Conservation (phyloP, 805 yeast species). For the Sugiyamaella floridensis region DNA sequence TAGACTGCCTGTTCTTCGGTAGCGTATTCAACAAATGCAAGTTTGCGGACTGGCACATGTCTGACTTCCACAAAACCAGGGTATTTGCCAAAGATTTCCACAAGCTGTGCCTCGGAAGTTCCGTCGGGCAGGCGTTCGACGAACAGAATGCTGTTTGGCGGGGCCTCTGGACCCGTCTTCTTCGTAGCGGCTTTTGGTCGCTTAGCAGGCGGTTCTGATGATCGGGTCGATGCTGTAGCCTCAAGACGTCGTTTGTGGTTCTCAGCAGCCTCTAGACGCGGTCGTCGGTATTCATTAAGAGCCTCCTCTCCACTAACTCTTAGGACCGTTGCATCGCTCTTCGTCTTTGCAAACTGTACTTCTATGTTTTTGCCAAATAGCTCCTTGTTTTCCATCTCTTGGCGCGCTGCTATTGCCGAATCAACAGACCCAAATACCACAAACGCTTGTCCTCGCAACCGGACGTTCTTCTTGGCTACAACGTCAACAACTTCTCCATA, state of each 20-base stretch:
- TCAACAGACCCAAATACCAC: slow-evolving; percentile 44
- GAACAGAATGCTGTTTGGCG: slow-evolving; percentile 66
- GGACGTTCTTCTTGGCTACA: slow-evolving; percentile 52
- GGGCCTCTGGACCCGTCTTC: slow-evolving; percentile 24
- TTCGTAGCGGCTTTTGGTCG: slow-evolving; percentile 3
- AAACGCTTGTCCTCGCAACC: slow-evolving; percentile 78
- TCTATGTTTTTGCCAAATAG: slow-evolving; percentile 45
- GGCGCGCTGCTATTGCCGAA: slow-evolving; percentile 42
- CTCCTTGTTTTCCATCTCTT: slow-evolving; percentile 35
- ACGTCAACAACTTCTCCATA: slow-evolving; percentile 47
- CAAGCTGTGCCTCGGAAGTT: slow-evolving; percentile 37
- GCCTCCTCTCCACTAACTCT: slow-evolving; percentile 26
- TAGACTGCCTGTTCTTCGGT: slow-evolving; percentile 44
- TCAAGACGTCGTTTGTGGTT: background rate
- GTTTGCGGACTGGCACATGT: slow-evolving; percentile 54
- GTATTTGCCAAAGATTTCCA: slow-evolving; percentile 40
- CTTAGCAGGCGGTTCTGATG: slow-evolving; percentile 1
- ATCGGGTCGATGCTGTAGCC: background rate
- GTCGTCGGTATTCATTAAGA: slow-evolving; percentile 20
- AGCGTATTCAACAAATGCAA: slow-evolving; percentile 79
- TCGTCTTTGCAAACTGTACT: slow-evolving; percentile 41
- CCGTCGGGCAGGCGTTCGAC: slow-evolving; percentile 55
- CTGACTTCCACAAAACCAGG: slow-evolving; percentile 64
- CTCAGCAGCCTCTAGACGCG: slow-evolving; percentile 15
- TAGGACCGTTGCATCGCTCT: slow-evolving; percentile 43